Conservation (phyloP, 2,329 filamentous ascomycete genomes). For the Trichoderma cornu-damae region DNA sequence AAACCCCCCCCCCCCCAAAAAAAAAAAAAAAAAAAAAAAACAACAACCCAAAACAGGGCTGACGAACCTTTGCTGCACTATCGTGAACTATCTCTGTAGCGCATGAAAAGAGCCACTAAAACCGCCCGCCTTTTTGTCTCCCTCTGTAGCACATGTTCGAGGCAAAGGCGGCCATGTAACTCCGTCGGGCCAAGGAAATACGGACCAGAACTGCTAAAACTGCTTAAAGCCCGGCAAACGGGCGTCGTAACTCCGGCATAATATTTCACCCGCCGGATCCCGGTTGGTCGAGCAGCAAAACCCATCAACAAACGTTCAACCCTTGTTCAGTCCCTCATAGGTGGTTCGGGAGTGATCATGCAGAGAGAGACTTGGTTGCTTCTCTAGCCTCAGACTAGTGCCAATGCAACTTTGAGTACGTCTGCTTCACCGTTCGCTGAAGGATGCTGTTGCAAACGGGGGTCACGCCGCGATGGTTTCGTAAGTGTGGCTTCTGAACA, state of each 20-base stretch:
- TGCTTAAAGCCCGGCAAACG: background rate
- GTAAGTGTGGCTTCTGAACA: too few relatives aligned
- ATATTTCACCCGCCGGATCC: slow-evolving; percentile 12
- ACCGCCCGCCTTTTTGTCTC: background rate
- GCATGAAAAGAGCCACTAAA: background rate
- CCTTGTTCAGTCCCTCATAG: too few relatives aligned
- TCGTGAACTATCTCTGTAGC: background rate
- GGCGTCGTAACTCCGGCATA: slow-evolving; percentile 3
- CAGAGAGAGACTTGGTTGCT: too few relatives aligned
- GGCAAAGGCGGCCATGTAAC: background rate
- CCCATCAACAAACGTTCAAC: too few relatives aligned
- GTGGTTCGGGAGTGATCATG: too few relatives aligned
- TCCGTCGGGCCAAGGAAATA: background rate
- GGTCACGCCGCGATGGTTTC: background rate
- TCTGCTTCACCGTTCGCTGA: too few relatives aligned
- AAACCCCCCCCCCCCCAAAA: slow-evolving; percentile 13
- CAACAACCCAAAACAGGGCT: background rate
- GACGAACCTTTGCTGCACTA: background rate
- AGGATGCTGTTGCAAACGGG: too few relatives aligned
- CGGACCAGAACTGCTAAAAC: too few relatives aligned
- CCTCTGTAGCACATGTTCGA: background rate
- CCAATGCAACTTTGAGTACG: too few relatives aligned
- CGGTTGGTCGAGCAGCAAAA: background rate
- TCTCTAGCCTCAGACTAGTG: too few relatives aligned
- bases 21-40: too few relatives aligned